Percentiles rank a stretch among this genome's conserved stretches.
These are phyloP conservation scores for Leptosphaerulina australis DNA, from an alignment of 2,329 filamentous ascomycete genomes.

Conservation along the genomic window DNA sequence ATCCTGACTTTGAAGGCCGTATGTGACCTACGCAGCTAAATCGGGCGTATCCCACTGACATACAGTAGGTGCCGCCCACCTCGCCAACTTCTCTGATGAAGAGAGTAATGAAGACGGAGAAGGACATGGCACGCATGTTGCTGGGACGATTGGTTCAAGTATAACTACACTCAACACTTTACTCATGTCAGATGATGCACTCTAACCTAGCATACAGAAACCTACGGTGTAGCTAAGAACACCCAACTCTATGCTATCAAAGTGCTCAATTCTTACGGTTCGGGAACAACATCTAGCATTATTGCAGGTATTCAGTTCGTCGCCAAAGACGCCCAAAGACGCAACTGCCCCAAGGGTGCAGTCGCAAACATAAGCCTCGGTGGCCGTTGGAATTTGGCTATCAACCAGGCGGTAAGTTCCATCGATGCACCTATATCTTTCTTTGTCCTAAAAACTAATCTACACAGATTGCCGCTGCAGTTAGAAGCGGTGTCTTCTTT, in stretches of 20 bases:
- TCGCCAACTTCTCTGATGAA: constrained; percentile 37
- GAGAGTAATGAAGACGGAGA: constrained; percentile 30
- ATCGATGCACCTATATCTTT: neutral
- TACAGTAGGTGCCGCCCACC: constrained; percentile 30
- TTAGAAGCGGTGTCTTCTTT: constrained; percentile 45
- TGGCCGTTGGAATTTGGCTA: constrained; percentile 26
- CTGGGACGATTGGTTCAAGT: constrained; percentile 41
- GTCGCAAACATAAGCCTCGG: constrained; percentile 47
- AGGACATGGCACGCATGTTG: constrained; percentile 48
- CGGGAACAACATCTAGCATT: constrained; percentile 30
- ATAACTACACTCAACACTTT: neutral
- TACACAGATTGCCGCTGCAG: constrained; percentile 37
- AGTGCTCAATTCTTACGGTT: constrained; percentile 41
- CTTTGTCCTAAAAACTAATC: constrained; percentile 6
- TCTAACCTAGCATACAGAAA: constrained; percentile 15
- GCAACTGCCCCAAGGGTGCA: constrained; percentile 37
- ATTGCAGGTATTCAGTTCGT: constrained; percentile 38
- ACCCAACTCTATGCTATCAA: constrained; percentile 46
- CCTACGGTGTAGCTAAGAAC: constrained; percentile 46
- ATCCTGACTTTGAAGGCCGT: constrained; percentile 52
- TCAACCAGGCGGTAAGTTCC: constrained; percentile 34
- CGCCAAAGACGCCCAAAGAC: constrained; percentile 21
- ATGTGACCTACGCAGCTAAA: constrained; percentile 14
- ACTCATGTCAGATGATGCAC: too few species aligned
- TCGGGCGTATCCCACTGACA: neutral